These are phyloP conservation scores for Takashimella tepidaria DNA, from an alignment of 1,284 basidiomycete genomes.

Conservation along the genomic window DNA sequence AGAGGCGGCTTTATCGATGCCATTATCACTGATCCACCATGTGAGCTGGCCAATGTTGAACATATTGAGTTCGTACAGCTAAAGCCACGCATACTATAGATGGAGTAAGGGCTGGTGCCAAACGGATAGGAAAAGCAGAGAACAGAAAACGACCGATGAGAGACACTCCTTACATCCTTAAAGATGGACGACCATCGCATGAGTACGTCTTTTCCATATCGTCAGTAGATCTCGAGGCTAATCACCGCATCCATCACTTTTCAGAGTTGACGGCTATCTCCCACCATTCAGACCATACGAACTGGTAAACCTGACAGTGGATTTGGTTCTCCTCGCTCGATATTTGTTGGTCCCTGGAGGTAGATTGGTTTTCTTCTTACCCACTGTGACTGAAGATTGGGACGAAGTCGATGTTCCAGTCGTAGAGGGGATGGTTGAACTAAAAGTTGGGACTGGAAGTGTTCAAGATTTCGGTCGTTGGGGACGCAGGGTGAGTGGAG, in stretches of 20 bases:
- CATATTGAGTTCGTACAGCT: constrained; percentile 3
- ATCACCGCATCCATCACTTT: background rate
- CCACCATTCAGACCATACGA: constrained; percentile 91
- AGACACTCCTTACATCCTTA: constrained; percentile 39
- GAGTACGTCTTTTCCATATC: constrained; percentile 31
- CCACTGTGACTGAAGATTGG: constrained; percentile 86
- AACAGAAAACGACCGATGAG: constrained; percentile 36
- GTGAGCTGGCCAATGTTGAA: constrained; percentile 58
- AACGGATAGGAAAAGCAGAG: constrained; percentile 70
- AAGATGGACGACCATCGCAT: constrained; percentile 45
- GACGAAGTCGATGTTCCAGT: constrained; percentile 72
- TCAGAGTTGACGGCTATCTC: constrained; percentile 64
- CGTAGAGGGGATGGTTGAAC: constrained; percentile 66
- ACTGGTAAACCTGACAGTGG: constrained; percentile 72
- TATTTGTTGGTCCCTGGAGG: constrained; percentile 81
- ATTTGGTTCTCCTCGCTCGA: constrained; percentile 76
- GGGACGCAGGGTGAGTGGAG: constrained; percentile 72
- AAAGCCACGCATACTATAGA: no score
- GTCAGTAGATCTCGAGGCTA: no score
- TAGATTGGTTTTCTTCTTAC: constrained; percentile 89
- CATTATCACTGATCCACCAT: constrained; percentile 89
- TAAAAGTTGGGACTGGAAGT: constrained; percentile 74
- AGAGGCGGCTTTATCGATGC: constrained; percentile 86
- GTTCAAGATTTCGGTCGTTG: constrained; percentile 93
- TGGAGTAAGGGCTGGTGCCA: constrained; percentile 93